A percentile compares a stretch with the other conserved stretches of the same genome.
These are phyloP conservation scores for Pulveroboletus sp. DNA, from an alignment of 768 basidiomycete species.

Conservation along the genomic window DNA sequence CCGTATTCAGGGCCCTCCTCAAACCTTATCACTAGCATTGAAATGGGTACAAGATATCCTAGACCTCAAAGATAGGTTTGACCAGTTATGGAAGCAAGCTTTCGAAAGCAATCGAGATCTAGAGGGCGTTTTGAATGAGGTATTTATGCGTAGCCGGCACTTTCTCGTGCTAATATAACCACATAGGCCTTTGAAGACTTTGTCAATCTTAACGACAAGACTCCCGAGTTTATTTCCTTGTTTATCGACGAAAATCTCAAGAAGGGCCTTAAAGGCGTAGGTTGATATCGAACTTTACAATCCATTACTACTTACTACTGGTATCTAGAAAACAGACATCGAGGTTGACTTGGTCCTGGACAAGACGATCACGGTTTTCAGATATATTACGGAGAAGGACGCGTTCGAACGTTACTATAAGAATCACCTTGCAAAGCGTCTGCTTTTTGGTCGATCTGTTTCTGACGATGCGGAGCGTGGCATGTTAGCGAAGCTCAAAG, in stretches of 20 bases:
- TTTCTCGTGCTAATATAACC: slow-evolving; percentile 1
- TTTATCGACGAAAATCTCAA: slow-evolving; percentile 96
- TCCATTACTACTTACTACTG: neutral
- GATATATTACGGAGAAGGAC: slow-evolving; percentile 92
- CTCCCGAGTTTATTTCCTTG: slow-evolving; percentile 91
- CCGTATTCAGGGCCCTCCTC: slow-evolving; percentile 37
- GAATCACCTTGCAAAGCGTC: slow-evolving; percentile 87
- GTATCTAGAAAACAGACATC: slow-evolving; percentile 79
- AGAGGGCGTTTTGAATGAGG: slow-evolving; percentile 82
- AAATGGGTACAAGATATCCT: slow-evolving; percentile 94
- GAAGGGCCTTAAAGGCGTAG: slow-evolving; percentile 89
- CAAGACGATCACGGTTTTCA: slow-evolving; percentile 94
- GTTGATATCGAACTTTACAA: slow-evolving; percentile 25
- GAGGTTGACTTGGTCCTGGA: slow-evolving; percentile 89
- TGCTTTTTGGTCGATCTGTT: slow-evolving; percentile 80
- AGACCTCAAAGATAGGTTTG: slow-evolving; percentile 88
- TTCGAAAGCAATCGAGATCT: slow-evolving; percentile 72
- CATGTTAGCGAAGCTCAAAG: slow-evolving; percentile 95
- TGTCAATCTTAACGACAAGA: slow-evolving; percentile 81
- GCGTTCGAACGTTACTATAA: slow-evolving; percentile 99
- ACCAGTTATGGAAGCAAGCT: slow-evolving; percentile 62
- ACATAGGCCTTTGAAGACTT: slow-evolving; percentile 86
- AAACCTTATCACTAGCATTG: slow-evolving; percentile 57
- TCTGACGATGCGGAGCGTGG: slow-evolving; percentile 97
- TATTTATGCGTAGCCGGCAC: slow-evolving; percentile 29